phyloP scores from a whole-genome alignment of 495 filamentous ascomycete genomes.

The Usnea hakonensis region DNA sequence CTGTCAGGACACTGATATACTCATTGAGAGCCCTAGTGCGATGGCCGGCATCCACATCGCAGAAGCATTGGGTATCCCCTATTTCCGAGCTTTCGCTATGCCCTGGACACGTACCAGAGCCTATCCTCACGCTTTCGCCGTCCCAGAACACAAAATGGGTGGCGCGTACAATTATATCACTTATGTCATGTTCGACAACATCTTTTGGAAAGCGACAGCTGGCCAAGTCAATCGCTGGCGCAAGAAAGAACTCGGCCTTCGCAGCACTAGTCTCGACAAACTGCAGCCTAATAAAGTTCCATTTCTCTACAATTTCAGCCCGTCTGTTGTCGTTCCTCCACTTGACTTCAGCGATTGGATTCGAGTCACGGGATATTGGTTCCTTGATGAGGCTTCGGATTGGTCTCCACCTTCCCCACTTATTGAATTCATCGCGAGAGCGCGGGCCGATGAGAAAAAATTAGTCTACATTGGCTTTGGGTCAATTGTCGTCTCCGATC shows the following conservation, averaged over 20 bases:
- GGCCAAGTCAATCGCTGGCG: constrained; percentile 92
- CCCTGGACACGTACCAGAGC: constrained; percentile 94
- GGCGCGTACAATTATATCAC: constrained; percentile 91
- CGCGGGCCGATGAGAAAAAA: constrained; percentile 75
- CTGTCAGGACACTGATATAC: constrained; percentile 78
- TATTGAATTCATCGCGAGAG: constrained; percentile 68
- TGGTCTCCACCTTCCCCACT: constrained; percentile 74
- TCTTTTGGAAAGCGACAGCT: constrained; percentile 92
- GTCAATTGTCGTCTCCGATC: constrained; percentile 90
- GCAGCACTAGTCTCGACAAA: constrained; percentile 77
- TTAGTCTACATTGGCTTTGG: constrained; percentile 96
- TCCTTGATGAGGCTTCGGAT: constrained; percentile 70
- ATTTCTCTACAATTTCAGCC: constrained; percentile 96
- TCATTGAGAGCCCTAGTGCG: constrained; percentile 93
- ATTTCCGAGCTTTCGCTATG: constrained; percentile 98
- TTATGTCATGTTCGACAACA: constrained; percentile 93
- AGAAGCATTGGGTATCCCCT: constrained; percentile 88
- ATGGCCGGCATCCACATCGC: constrained; percentile 99
- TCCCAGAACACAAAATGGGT: constrained; percentile 87
- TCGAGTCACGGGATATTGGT: constrained; percentile 95
- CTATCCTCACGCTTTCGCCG: constrained; percentile 96
- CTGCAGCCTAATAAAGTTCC: constrained; percentile 94
- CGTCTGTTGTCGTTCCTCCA: constrained; percentile 82
- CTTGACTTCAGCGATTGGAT: constrained; percentile 98
- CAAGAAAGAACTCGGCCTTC: constrained; percentile 67